A percentile compares a stretch with the other conserved stretches of the same genome.
These are phyloP conservation scores for Castanea sativa DNA, from an alignment of 306 rosid genomes.

Conservation along the genomic window DNA sequence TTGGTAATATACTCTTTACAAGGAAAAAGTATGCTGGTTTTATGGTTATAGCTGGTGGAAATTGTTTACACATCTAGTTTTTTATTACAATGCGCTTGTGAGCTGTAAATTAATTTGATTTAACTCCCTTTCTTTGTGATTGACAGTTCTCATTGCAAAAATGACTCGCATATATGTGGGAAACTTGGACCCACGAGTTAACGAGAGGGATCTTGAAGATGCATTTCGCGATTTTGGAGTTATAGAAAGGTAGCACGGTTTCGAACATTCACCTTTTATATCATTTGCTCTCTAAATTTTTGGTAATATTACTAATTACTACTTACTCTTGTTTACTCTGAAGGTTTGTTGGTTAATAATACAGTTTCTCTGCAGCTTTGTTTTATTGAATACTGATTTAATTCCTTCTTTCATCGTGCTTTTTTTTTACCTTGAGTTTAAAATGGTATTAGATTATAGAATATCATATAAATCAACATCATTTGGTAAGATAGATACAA, in stretches of 20 bases:
- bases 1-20: too few relatives aligned
- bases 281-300: too few relatives aligned
- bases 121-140: not conserved
- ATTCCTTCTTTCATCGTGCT: not conserved
- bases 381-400: not conserved
- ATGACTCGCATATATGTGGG: constrained; percentile 99
- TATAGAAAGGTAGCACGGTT: constrained; percentile 66
- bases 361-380: not conserved
- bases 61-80: not conserved
- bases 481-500: not conserved
- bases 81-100: not conserved
- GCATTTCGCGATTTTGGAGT: constrained; percentile 93
- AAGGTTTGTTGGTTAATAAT: not conserved
- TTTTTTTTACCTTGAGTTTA: not conserved
- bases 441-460: not conserved
- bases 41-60: not conserved
- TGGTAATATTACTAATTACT: not conserved
- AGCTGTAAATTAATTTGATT: not conserved
- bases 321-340: not conserved
- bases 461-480: not conserved
- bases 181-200: constrained; percentile 81
- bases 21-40: not conserved
- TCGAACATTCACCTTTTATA: not conserved
- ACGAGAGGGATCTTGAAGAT: constrained; percentile 95
- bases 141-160: constrained; percentile 28